Evolutionary conservation across 345 rosid species (phyloP).

Genomic region (Theobroma cacao): DNA sequence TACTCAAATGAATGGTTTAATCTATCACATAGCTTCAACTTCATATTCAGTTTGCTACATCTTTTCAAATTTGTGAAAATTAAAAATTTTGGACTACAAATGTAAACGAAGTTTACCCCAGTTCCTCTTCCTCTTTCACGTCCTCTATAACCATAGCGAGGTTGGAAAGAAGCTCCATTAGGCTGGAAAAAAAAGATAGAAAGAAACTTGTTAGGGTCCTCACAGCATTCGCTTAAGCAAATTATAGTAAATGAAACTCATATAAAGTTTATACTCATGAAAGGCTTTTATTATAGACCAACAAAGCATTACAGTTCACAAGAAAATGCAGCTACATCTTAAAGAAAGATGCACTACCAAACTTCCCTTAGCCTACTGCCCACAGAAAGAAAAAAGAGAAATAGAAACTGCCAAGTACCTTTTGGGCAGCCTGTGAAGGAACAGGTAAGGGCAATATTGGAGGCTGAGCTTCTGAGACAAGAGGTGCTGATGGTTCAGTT

Average conservation of each 20-base stretch:
- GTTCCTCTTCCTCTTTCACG: constrained; percentile 86
- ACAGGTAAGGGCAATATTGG: constrained; percentile 84
- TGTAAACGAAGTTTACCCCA: constrained; percentile 48
- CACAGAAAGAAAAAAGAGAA: not conserved
- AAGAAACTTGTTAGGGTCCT: constrained; percentile 8
- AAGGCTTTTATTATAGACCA: not conserved
- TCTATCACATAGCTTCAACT: not conserved
- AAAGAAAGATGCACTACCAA: not conserved
- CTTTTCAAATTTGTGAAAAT: not conserved
- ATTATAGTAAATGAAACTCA: not conserved
- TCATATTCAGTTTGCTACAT: not conserved
- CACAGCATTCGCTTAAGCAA: constrained; percentile 16
- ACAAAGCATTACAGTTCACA: not conserved
- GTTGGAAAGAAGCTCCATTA: constrained; percentile 59
- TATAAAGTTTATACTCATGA: not conserved
- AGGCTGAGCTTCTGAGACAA: constrained; percentile 60
- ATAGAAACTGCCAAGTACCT: constrained; percentile 33
- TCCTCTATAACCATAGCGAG: constrained; percentile 60
- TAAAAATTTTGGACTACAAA: not conserved
- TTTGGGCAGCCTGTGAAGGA: constrained; percentile 47
- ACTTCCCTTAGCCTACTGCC: not conserved
- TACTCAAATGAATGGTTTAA: not conserved
- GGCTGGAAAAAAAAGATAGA: constrained; percentile 28
- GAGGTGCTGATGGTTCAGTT: constrained; percentile 45
- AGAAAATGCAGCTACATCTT: not conserved